Percentiles rank a stretch among this genome's conserved stretches.
Evolutionary conservation across 805 yeast genomes (phyloP).

Genomic region (Candida anglica): DNA sequence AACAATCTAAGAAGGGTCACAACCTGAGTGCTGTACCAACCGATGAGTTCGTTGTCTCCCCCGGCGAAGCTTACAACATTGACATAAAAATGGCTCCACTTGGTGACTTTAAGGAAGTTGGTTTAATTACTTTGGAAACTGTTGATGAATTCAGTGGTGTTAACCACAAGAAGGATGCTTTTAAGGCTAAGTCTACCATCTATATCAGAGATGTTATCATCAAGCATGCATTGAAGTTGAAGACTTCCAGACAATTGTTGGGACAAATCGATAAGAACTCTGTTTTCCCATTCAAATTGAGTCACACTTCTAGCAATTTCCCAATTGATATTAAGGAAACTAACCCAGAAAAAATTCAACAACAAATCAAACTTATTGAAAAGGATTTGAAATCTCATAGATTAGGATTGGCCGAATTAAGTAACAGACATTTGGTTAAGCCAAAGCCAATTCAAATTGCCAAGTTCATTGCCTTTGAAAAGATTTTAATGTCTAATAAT

Average conservation of each 20-base stretch:
- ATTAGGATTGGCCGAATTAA: slow-evolving; percentile 76
- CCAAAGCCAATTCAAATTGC: slow-evolving; percentile 70
- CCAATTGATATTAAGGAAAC: slow-evolving; percentile 45
- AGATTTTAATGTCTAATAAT: slow-evolving; percentile 58
- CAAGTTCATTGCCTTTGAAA: slow-evolving; percentile 67
- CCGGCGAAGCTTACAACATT: slow-evolving; percentile 84
- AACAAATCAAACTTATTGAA: slow-evolving; percentile 41
- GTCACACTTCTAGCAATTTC: slow-evolving; percentile 61
- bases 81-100: slow-evolving; percentile 80
- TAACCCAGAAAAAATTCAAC: slow-evolving; percentile 20
- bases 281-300: slow-evolving; percentile 88
- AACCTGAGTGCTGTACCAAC: slow-evolving; percentile 61
- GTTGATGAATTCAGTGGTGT: slow-evolving; percentile 63
- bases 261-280: slow-evolving; percentile 70
- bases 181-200: slow-evolving; percentile 64
- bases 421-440: slow-evolving; percentile 74
- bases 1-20: slow-evolving; percentile 10
- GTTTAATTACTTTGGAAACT: slow-evolving; percentile 64
- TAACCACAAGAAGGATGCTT: slow-evolving; percentile 47
- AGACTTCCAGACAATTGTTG: slow-evolving; percentile 67
- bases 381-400: slow-evolving; percentile 58
- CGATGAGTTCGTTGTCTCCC: slow-evolving; percentile 62
- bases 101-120: slow-evolving; percentile 50
- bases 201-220: slow-evolving; percentile 86
- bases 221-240: slow-evolving; percentile 69